Evolutionary conservation across 2,329 filamentous ascomycete genomes (phyloP).

Genomic region (Cercospora sp.): DNA sequence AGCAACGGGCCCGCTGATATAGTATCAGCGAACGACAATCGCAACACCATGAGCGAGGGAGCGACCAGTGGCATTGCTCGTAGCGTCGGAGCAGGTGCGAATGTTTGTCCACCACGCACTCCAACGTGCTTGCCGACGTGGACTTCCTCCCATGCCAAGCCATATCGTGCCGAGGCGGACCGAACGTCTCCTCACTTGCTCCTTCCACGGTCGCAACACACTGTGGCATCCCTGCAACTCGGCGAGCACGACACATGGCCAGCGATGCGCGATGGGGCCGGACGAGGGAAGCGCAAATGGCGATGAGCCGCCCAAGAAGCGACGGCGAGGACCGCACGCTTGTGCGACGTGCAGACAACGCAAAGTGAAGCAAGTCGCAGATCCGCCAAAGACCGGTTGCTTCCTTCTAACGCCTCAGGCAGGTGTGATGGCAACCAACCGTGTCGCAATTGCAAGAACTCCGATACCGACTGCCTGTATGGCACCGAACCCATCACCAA

Average conservation of each 20-base stretch:
- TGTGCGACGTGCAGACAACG: conserved; percentile 16
- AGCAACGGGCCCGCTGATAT: background rate
- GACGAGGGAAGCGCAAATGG: conserved; percentile 9
- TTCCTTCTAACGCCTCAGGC: background rate
- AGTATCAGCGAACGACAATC: background rate
- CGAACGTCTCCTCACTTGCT: background rate
- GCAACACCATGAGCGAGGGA: background rate
- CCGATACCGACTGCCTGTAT: conserved; percentile 16
- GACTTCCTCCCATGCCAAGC: background rate
- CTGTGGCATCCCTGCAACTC: background rate
- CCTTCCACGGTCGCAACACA: background rate
- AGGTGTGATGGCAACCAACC: conserved; percentile 21
- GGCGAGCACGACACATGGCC: background rate
- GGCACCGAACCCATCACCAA: conserved; percentile 19
- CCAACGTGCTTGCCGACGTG: background rate
- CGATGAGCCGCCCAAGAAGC: conserved; percentile 18
- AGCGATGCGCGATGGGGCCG: conserved; percentile 1
- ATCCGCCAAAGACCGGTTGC: background rate
- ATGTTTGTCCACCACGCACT: background rate
- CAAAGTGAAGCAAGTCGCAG: conserved; percentile 14
- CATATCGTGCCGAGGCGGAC: conserved; percentile 3
- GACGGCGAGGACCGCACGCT: conserved; percentile 17
- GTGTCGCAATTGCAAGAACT: conserved; percentile 13
- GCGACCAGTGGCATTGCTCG: background rate
- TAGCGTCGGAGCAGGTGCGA: background rate